Evolutionary conservation across 108 stramenopile species (phyloP).

Genomic region (Fragilaria radians): DNA sequence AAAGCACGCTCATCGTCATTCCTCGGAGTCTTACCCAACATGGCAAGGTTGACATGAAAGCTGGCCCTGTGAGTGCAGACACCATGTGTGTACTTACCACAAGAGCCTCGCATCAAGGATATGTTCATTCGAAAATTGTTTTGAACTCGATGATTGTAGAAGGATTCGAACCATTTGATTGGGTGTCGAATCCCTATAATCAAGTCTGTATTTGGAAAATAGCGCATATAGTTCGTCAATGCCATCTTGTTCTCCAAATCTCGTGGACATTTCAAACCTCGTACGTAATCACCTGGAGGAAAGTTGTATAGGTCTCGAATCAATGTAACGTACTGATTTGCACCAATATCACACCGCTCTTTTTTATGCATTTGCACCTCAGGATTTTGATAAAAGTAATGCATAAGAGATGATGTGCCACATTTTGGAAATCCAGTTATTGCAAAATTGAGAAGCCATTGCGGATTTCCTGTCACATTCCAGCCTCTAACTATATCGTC

Average conservation of each 20-base stretch:
- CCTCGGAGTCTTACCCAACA: slow-evolving; percentile 30
- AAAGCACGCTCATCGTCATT: slow-evolving; percentile 11
- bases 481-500: neutral
- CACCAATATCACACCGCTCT: slow-evolving; percentile 16
- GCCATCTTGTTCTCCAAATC: slow-evolving; percentile 15
- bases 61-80: slow-evolving; percentile 38
- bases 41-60: slow-evolving; percentile 39
- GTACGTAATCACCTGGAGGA: neutral
- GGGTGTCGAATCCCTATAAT: slow-evolving; percentile 48
- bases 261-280: slow-evolving; percentile 41
- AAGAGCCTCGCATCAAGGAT: slow-evolving; percentile 1
- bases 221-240: slow-evolving; percentile 11
- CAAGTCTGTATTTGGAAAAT: slow-evolving; percentile 29
- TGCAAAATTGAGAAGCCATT: slow-evolving; percentile 27
- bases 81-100: slow-evolving; percentile 11
- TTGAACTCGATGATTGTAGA: slow-evolving; percentile 50
- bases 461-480: neutral
- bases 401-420: slow-evolving; percentile 42
- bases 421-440: slow-evolving; percentile 53
- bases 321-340: neutral
- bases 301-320: slow-evolving; percentile 1
- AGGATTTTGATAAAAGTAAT: slow-evolving; percentile 9
- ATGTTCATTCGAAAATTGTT: slow-evolving; percentile 31
- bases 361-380: slow-evolving; percentile 16
- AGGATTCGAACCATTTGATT: slow-evolving; percentile 40